These are phyloP conservation scores for Entomortierella parvispora DNA, from an alignment of 192 early-diverging fungal genomes.

Conservation along the genomic window DNA sequence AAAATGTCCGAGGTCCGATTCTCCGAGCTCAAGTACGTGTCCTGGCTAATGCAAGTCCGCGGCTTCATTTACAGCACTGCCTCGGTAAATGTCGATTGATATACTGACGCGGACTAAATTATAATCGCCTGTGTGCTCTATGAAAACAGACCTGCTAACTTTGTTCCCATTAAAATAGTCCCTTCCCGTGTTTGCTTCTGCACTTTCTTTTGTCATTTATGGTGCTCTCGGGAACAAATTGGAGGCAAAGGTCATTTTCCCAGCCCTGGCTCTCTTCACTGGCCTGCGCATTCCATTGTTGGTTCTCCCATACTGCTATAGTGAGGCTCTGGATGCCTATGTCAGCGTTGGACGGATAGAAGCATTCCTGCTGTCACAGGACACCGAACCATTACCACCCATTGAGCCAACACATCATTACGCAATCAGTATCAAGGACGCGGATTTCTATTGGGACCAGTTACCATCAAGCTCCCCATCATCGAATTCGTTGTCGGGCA, in stretches of 20 bases:
- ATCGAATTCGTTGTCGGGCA: background rate
- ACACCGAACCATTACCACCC: conserved; percentile 59
- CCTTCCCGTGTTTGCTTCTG: conserved; percentile 57
- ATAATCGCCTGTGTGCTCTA: too few relatives aligned
- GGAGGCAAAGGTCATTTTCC: conserved; percentile 51
- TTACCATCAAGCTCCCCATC: conserved; percentile 34
- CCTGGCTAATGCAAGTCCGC: conserved; percentile 75
- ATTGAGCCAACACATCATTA: conserved; percentile 49
- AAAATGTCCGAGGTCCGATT: conserved; percentile 28
- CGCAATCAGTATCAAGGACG: conserved; percentile 68
- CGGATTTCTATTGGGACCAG: conserved; percentile 72
- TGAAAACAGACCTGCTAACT: too few relatives aligned
- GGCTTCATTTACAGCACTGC: conserved; percentile 69
- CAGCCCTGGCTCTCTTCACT: conserved; percentile 59
- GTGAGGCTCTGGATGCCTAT: conserved; percentile 45
- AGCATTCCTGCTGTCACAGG: conserved; percentile 61
- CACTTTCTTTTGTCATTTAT: conserved; percentile 47
- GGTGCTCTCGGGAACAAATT: conserved; percentile 52
- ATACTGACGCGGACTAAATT: background rate
- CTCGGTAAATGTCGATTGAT: conserved; percentile 28
- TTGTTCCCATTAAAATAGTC: conserved; percentile 19
- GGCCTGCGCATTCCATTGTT: conserved; percentile 59
- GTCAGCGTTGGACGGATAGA: conserved; percentile 56
- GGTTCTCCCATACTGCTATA: conserved; percentile 52
- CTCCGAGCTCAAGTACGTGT: conserved; percentile 84